Evolutionary conservation across 2,329 filamentous ascomycete genomes (phyloP).

Genomic region (Arthrocladium fulminans): DNA sequence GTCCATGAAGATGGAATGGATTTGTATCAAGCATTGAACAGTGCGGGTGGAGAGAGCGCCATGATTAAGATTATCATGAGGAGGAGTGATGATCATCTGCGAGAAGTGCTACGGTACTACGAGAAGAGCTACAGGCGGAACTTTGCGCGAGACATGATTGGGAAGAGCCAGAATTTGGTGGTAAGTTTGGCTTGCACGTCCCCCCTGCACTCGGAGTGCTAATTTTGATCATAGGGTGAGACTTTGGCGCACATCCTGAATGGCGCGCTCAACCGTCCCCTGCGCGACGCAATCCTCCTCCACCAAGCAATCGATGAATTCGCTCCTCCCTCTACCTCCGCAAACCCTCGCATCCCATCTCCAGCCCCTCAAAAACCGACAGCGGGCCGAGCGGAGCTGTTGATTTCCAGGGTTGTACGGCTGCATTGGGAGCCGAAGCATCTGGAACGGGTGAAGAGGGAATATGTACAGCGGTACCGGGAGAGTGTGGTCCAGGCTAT

Average conservation of each 20-base stretch:
- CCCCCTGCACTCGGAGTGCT: neutral
- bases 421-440: constrained; percentile 88
- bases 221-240: constrained; percentile 59
- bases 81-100: constrained; percentile 70
- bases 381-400: constrained; percentile 72
- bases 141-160: constrained; percentile 78
- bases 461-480: constrained; percentile 71
- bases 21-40: constrained; percentile 60
- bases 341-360: neutral
- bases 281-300: constrained; percentile 81
- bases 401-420: constrained; percentile 78
- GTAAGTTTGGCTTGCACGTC: constrained; percentile 58
- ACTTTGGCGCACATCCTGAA: constrained; percentile 91
- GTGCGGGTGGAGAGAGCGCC: constrained; percentile 74
- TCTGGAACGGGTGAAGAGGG: constrained; percentile 66
- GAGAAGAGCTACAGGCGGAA: constrained; percentile 65
- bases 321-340: constrained; percentile 34
- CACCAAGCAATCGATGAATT: constrained; percentile 79
- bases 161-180: constrained; percentile 84
- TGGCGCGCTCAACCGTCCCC: constrained; percentile 89
- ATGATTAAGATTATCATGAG: constrained; percentile 80
- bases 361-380: neutral
- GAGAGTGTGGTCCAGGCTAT: constrained; percentile 68
- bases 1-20: constrained; percentile 64
- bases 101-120: constrained; percentile 70